phyloP scores from a whole-genome alignment of 768 basidiomycete genomes.

The Xanthoconium stramineum region DNA sequence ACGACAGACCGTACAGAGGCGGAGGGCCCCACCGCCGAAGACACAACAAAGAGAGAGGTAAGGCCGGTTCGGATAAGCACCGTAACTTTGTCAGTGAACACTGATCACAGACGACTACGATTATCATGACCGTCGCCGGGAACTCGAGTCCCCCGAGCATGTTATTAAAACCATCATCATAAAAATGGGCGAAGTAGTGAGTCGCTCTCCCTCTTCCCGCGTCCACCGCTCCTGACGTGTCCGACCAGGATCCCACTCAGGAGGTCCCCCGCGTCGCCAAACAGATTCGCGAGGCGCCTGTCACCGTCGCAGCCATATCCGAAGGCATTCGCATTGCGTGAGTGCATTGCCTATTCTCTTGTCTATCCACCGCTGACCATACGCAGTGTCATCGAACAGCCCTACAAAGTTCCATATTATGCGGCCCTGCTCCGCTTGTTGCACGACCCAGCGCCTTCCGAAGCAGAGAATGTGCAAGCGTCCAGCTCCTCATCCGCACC shows the following conservation, averaged over 20 bases:
- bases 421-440: constrained; percentile 75
- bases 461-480: constrained; percentile 27
- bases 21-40: constrained; percentile 48
- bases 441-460: constrained; percentile 42
- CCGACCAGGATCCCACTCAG: constrained; percentile 59
- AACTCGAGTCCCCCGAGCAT: constrained; percentile 71
- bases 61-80: constrained; percentile 21
- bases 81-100: background rate
- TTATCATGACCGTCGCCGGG: constrained; percentile 59
- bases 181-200: constrained; percentile 79
- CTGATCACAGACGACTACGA: constrained; percentile 54
- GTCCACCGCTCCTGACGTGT: background rate
- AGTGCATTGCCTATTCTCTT: background rate
- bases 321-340: constrained; percentile 77
- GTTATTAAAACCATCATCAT: constrained; percentile 64
- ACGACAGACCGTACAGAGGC: constrained; percentile 48
- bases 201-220: constrained; percentile 23
- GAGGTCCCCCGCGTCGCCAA: constrained; percentile 66
- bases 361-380: constrained; percentile 4
- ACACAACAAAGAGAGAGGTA: constrained; percentile 48
- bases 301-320: constrained; percentile 60
- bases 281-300: constrained; percentile 58
- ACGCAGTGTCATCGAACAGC: constrained; percentile 81
- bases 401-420: constrained; percentile 90
- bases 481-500: constrained; percentile 29